Evolutionary conservation across 371 early-diverging fungal genomes (phyloP), one percentile per base, ranked within the genome.

Genomic region (Capillidium heterosporum): DNA sequence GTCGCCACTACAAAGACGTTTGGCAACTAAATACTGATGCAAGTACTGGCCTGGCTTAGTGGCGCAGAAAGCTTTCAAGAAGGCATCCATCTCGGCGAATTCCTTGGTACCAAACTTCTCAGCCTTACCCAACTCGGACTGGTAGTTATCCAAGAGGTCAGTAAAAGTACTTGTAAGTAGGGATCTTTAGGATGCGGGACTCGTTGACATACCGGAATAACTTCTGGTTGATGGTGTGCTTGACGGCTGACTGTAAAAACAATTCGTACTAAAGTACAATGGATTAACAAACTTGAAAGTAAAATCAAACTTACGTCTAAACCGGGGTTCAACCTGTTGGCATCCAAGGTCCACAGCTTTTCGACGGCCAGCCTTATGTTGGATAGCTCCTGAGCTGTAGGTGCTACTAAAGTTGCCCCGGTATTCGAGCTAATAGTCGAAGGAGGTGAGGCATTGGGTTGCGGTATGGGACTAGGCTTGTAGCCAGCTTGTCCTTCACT

Each of bases 61-160:
- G 32, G 61, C 23, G 24, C 50, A 46, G 26, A 68, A 48, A 23
- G 35, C 62, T 10, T 67, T 66, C 35, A 75, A 57, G 48, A 75
- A 75, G 13, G n/a, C 40, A n/a, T 48, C 26, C 47, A 70, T 61
- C 53, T 74, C 71, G 1, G 24, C 26, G 5, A 54, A 26, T 51
- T 69, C 68, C 1, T 60, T 43, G 23, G 29, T 21, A 19, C 63
- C 60, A 1, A 66, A 56, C 1, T 21, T 43, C 54, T 75, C 76
- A 1, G 58, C 54, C 15, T 64, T 61, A 10, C 76, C 76, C 1
- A 59, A 63, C 26, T 61, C 50, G 5, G 63, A 46, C 17, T 52
- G 50, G 50, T 72, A 76, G 59, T 73, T 73, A 57, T 71, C 64
- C 35, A 76, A 63, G 21, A 76, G 62, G 15, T 26, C 46, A n/a